Conservation (phyloP, 495 filamentous ascomycete species). For the Hypoxylon lenormandii region DNA sequence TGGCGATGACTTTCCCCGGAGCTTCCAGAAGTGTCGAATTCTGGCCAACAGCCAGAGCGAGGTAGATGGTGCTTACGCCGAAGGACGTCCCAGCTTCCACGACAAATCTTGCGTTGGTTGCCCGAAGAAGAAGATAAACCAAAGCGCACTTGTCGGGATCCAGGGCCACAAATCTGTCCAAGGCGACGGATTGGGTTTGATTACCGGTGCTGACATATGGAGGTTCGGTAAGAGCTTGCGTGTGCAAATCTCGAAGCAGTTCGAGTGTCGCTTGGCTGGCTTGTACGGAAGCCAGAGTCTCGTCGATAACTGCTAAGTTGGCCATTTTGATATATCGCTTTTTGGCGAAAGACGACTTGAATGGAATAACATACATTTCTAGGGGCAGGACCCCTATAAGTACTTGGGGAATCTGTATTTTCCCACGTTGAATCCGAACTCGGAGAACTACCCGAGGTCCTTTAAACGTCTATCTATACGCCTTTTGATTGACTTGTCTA, state of each 20-base stretch:
- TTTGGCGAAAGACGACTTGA: no score
- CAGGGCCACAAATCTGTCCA: constrained; percentile 64
- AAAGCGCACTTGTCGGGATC: constrained; percentile 67
- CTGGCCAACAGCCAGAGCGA: constrained; percentile 65
- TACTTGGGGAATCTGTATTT: no score
- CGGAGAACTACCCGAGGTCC: no score
- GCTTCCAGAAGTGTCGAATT: constrained; percentile 41
- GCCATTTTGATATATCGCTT: no score
- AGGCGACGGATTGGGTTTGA: constrained; percentile 7
- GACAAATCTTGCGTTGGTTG: constrained; percentile 60
- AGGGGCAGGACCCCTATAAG: no score
- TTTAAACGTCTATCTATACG: no score
- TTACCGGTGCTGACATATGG: constrained; percentile 30
- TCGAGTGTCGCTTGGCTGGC: constrained; percentile 23
- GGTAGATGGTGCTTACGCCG: constrained; percentile 71
- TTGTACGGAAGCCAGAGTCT: constrained; percentile 29
- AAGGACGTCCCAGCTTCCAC: constrained; percentile 72
- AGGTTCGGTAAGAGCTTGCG: constrained; percentile 34
- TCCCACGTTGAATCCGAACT: no score
- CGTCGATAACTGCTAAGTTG: constrained; percentile 16
- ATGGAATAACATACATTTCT: no score
- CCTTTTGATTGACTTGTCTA: no score
- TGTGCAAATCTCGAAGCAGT: constrained; percentile 40
- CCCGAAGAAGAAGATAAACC: constrained; percentile 59
- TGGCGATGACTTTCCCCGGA: constrained; percentile 64